A percentile compares a stretch with the other conserved stretches of the same genome.
Evolutionary conservation across 306 rosid species (phyloP).

Genomic region (Lagenaria siceraria): DNA sequence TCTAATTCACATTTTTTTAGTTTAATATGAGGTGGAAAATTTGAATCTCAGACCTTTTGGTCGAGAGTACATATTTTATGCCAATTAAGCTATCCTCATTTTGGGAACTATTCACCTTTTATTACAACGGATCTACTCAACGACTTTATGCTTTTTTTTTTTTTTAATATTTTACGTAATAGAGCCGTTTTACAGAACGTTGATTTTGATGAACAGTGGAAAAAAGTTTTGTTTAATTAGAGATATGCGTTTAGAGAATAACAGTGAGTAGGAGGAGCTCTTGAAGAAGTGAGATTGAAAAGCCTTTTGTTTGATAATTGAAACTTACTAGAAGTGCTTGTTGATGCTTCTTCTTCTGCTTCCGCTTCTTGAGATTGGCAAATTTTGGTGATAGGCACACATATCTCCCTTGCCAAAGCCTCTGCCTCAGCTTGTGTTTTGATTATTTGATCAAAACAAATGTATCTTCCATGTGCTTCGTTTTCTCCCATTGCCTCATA

Average conservation of each 20-base stretch:
- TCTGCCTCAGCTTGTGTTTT: slow-evolving; percentile 31
- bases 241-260: slow-evolving; percentile 10
- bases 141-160: background rate
- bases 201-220: background rate
- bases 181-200: background rate
- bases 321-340: slow-evolving; percentile 12
- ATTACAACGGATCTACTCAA: background rate
- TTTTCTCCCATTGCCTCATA: slow-evolving; percentile 44
- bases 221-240: background rate
- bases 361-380: slow-evolving; percentile 5
- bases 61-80: no score
- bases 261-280: slow-evolving; percentile 21
- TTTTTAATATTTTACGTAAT: background rate
- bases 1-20: no score
- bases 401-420: slow-evolving; percentile 35
- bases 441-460: slow-evolving; percentile 49
- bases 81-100: no score
- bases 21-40: no score
- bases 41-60: no score
- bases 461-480: slow-evolving; percentile 55
- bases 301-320: slow-evolving; percentile 48
- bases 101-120: background rate
- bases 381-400: slow-evolving; percentile 30
- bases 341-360: background rate
- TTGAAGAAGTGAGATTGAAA: slow-evolving; percentile 34